Base-by-base conservation (phyloP, 768 basidiomycete species). In the Macrolepiota dolichaula region DNA sequence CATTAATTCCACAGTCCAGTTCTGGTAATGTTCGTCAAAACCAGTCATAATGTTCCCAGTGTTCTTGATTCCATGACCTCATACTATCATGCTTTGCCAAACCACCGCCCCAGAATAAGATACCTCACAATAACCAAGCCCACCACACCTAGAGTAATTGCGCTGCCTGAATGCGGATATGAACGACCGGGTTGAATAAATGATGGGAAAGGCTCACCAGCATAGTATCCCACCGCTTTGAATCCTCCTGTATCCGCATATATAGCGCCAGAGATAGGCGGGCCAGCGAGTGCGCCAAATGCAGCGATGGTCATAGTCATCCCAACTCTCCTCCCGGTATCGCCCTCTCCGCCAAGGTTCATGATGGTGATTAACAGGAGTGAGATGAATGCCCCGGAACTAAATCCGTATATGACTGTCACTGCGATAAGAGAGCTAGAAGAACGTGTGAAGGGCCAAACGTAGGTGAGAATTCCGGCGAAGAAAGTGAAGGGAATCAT, bases 261-360 rank as follows among this genome's bases (percentile, higher is more conserved):
- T 64, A 92, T 88, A 0, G 86, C 86, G 0, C 90, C 90, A 7
- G 88, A 88, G 61, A 91, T n/a, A n/a, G n/a, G n/a, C n/a, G n/a
- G n/a, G n/a, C n/a, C n/a, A n/a, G n/a, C n/a, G n/a, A n/a, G n/a
- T 87, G 86, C 87, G 11, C 88, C 88, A 13, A 90, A 42, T 0
- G 89, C 79, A 24, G 84, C 62, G 55, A 88, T 77, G 29, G 80
- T 86, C 70, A 87, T 75, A 62, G 82, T 82, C 78, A 89, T 84
- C 7, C 90, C 89, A 0, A 81, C 73, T 13, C 90, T 76, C 27
- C 85, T 76, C 6, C 90, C 90, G 0, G 88, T 79, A 60, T 91
- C 88, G 2, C 73, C 73, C 0, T 79, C 76, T 0, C 79, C 77
- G 0, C 90, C 89, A 70, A 92, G 77, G 9, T 81, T 75, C 65